Base-by-base conservation (phyloP, 2,329 filamentous ascomycete genomes). In the Fusarium tupiense region DNA sequence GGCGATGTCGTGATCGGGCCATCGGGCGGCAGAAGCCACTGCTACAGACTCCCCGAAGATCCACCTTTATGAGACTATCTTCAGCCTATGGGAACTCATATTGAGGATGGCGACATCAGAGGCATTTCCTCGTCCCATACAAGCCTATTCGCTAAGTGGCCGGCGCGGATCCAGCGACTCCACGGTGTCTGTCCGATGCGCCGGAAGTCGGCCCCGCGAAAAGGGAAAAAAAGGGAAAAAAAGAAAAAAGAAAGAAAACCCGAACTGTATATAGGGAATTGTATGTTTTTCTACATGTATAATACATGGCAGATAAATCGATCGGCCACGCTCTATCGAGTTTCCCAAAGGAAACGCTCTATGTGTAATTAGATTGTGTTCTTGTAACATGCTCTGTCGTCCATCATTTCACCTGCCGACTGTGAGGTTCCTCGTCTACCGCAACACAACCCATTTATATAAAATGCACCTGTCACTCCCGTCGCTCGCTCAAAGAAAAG, bases 201-300 rank as follows among this genome's bases (percentile, higher is more conserved):
- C 75, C 76, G 76, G 76, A 77, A 78, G 73, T 78, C 76, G 76
- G 76, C 69, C 73, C 61, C 46, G 38, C 46, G 47, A 29, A 14
- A 38, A 33, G 35, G 38, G 33, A 35, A 35, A 35, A 33, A 5
- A 35, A 35, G 16, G 33, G 14, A 33, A 33, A 35, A 43, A 40
- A 52, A 14, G 14, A 33, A 33, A 35, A 43, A 40, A 52, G 56
- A 38, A 41, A 33, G 33, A 24, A n/a, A 22, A 46, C 46, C 46
- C 35, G 24, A 50, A 19, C 41, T 35, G n/a, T 19, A 22, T 31
- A 53, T 12, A 17, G 13, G 10, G 31, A 24, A 38, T 20, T 38
- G 41, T 37, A 26, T 22, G 31, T 40, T 19, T 3, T 37, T 38
- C 33, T 49, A 11, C 17, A 10, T 56, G 11, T 29, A 35, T 35